Base-by-base conservation (phyloP, 2,329 filamentous ascomycete genomes). In the Clarireedia monteithiana region DNA sequence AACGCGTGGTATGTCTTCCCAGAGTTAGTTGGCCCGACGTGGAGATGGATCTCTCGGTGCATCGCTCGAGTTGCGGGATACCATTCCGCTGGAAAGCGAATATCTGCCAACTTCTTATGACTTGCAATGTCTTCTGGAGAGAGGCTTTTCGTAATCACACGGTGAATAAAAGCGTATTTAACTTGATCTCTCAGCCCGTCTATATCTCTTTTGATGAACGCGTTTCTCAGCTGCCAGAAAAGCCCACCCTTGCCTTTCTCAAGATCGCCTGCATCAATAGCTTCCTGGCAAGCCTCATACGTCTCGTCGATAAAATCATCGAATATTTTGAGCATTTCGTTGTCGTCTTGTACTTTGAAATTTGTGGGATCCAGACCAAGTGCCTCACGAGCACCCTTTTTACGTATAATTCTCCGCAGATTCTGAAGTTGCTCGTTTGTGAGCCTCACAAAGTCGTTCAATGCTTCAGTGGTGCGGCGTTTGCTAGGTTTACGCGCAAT, bases 1-100 rank as follows among this genome's bases (percentile, higher is more conserved):
- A 99, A 74, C 0, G 94, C 95, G 68, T 91, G 87, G 68, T 97
- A 99, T 0, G 95, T 99, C 76, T 99, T 99, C 56, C 94, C 94
- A 0, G 94, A 97, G 71, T 99, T 99, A 2, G 94, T 99, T 1
- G 94, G 94, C 0, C 94, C 94, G 50, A 99, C 91, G 66, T 99
- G 94, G 20, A 99, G 76, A 73, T 97, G 90, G 42, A 99, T 80
- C 0, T 83, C 92, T 46, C 94, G 80, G 66, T 91, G 88, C 64
- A 94, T 77, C 47, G 82, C 78, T 57, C 95, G 81, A 1, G 94
- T 94, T 4, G 82, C 84, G 0, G 92, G 90, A 67, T 86, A 97
- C 92, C 92, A 97, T 70, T 99, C 94, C 53, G 85, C 80, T 0
- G 94, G 94, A 70, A 84, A 91, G n/a, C 91, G 82, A 62, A 96